A percentile compares a stretch with the other conserved stretches of the same genome.
Evolutionary conservation across 2,329 filamentous ascomycete genomes (phyloP).

Genomic region (Diaporthe citri): DNA sequence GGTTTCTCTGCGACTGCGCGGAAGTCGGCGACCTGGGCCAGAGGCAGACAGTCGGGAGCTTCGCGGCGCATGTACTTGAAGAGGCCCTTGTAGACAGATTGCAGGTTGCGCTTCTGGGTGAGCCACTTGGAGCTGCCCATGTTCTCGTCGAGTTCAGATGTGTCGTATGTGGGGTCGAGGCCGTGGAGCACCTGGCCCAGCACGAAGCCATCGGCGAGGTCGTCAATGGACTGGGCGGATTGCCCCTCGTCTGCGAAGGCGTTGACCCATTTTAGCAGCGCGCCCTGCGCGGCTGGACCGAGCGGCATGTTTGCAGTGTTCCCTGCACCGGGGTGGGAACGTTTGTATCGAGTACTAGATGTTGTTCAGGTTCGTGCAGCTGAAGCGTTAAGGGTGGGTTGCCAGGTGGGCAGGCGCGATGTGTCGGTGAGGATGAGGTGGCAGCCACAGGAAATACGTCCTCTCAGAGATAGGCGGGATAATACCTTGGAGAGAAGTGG

Average conservation of each 20-base stretch:
- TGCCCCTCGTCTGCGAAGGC: conserved; percentile 58
- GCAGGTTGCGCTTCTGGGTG: conserved; percentile 88
- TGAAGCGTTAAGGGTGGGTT: conserved; percentile 18
- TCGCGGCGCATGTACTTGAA: conserved; percentile 78
- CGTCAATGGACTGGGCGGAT: conserved; percentile 62
- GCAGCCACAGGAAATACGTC: conserved; percentile 1
- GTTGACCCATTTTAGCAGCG: conserved; percentile 69
- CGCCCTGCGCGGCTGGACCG: conserved; percentile 60
- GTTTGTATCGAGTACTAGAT: conserved; percentile 19
- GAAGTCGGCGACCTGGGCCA: conserved; percentile 67
- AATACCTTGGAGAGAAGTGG: neutral
- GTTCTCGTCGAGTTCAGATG: conserved; percentile 63
- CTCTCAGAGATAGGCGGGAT: neutral
- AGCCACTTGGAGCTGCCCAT: conserved; percentile 58
- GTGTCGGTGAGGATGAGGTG: conserved; percentile 26
- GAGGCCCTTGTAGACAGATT: conserved; percentile 87
- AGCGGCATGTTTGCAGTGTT: conserved; percentile 53
- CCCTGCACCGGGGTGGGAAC: conserved; percentile 20
- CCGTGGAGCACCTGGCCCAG: conserved; percentile 70
- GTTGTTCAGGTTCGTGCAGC: conserved; percentile 5
- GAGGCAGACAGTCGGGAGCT: conserved; percentile 63
- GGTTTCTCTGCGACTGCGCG: conserved; percentile 70
- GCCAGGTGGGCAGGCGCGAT: conserved; percentile 20
- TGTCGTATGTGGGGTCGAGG: conserved; percentile 69
- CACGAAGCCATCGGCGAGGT: conserved; percentile 65